Evolutionary conservation across 805 yeast species (phyloP).

Genomic region (Pichia phayaonensis): DNA sequence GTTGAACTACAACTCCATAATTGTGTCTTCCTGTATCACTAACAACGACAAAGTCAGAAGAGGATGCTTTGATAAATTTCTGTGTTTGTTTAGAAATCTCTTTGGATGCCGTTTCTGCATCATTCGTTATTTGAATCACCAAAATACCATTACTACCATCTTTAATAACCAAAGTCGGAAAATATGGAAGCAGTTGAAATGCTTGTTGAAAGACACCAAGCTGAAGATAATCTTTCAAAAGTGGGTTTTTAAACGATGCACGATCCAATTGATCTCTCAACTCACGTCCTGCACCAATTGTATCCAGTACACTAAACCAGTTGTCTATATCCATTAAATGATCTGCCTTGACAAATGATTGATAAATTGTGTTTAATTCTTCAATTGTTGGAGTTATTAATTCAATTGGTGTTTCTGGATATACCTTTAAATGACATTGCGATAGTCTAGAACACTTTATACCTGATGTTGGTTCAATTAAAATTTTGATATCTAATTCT

Average conservation of each 20-base stretch:
- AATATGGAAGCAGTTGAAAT: conserved; percentile 64
- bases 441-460: conserved; percentile 51
- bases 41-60: conserved; percentile 15
- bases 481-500: conserved; percentile 25
- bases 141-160: conserved; percentile 61
- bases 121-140: conserved; percentile 31
- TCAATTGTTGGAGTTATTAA: conserved; percentile 61
- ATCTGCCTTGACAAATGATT: conserved; percentile 35
- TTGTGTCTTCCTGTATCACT: conserved; percentile 19
- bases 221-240: conserved; percentile 24
- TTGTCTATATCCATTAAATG: conserved; percentile 43
- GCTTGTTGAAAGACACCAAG: conserved; percentile 57
- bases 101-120: conserved; percentile 17
- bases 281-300: conserved; percentile 39
- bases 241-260: conserved; percentile 20
- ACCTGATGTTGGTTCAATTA: conserved; percentile 74
- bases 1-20: conserved; percentile 55
- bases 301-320: conserved; percentile 74
- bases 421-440: conserved; percentile 30
- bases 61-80: background rate
- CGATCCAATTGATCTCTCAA: conserved; percentile 41
- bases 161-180: conserved; percentile 60
- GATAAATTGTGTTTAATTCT: conserved; percentile 53
- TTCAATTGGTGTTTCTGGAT: conserved; percentile 39
- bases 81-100: background rate